Conservation (phyloP, 257 asterid species). For the Euphrasia confusa region DNA sequence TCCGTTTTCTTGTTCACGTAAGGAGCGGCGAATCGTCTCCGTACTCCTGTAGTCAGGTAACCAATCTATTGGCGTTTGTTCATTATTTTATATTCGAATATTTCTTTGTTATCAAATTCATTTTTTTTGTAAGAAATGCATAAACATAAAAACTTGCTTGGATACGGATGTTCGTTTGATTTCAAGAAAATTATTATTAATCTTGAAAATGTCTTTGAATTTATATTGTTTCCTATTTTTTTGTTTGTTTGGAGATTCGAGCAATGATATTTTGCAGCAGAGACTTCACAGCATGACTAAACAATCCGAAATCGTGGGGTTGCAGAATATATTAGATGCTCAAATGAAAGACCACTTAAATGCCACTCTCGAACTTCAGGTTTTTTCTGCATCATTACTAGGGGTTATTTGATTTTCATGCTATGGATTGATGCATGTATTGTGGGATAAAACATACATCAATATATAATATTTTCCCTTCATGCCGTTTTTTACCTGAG, state of each 20-base stretch:
- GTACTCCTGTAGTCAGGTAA: constrained; percentile 53
- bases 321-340: constrained; percentile 54
- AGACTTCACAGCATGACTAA: constrained; percentile 47
- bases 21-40: constrained; percentile 22
- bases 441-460: not conserved
- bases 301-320: constrained; percentile 47
- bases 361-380: constrained; percentile 59
- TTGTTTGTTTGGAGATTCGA: constrained; percentile 31
- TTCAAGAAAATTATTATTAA: constrained; percentile 21
- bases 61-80: constrained; percentile 29
- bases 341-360: constrained; percentile 57
- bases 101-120: not conserved
- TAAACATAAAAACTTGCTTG: constrained; percentile 34
- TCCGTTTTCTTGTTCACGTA: too few relatives aligned
- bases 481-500: not conserved
- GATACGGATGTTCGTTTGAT: constrained; percentile 57
- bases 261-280: constrained; percentile 56
- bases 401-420: not conserved
- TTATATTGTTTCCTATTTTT: too few relatives aligned
- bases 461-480: not conserved
- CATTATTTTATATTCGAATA: not conserved
- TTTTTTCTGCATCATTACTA: constrained; percentile 20
- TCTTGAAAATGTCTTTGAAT: too few relatives aligned
- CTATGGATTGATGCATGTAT: constrained; percentile 11
- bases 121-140: too few relatives aligned